A percentile compares a stretch with the other conserved stretches of the same genome.
Evolutionary conservation across 139 green algal genomes (phyloP).

Genomic region (Auxenochlorella pyrenoidosa): DNA sequence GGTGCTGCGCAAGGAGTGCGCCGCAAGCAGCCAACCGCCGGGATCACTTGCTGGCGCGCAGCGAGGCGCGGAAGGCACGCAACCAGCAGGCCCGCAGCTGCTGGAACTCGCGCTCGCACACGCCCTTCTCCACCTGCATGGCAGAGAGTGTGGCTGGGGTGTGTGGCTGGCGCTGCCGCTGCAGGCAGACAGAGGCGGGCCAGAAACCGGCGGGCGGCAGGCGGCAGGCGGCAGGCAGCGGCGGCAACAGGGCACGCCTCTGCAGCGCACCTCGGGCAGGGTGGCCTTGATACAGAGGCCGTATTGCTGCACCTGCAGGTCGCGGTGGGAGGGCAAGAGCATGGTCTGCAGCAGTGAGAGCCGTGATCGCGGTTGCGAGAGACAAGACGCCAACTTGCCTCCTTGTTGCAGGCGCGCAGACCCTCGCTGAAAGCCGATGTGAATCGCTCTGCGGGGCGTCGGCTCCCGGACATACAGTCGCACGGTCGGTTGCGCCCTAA

Average conservation of each 20-base stretch:
- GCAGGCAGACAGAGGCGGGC: neutral
- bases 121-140: slow-evolving; percentile 48
- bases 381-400: neutral
- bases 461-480: neutral
- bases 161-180: neutral
- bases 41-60: slow-evolving; percentile 1
- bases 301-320: slow-evolving; percentile 40
- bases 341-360: too few relatives aligned
- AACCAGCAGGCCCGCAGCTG: slow-evolving; percentile 38
- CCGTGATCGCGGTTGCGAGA: neutral
- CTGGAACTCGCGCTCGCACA: slow-evolving; percentile 49
- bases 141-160: neutral
- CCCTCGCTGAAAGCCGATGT: slow-evolving; percentile 31
- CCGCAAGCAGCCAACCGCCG: neutral
- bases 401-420: neutral
- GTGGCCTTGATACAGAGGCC: slow-evolving; percentile 35
- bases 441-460: neutral
- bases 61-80: slow-evolving; percentile 22
- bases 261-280: slow-evolving; percentile 42
- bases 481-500: neutral
- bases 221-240: neutral
- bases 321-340: neutral
- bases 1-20: too few relatives aligned
- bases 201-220: neutral
- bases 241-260: neutral